A percentile compares a stretch with the other conserved stretches of the same genome.
Evolutionary conservation across 1,139 yeast genomes (phyloP).

Genomic region (Suhomyces panamericanus): DNA sequence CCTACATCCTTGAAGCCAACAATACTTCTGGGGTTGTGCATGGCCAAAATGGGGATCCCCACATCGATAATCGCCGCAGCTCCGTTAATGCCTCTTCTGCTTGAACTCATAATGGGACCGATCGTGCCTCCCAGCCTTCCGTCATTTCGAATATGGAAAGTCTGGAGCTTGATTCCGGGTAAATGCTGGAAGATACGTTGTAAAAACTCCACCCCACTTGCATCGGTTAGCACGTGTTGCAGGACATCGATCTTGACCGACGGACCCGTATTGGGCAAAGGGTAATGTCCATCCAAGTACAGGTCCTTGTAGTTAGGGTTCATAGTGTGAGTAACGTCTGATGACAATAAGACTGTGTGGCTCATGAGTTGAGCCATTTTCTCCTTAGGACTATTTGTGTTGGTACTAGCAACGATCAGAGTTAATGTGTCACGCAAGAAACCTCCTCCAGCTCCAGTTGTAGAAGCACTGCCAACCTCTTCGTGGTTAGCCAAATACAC

Average conservation of each 20-base stretch:
- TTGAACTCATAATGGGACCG: conserved; percentile 42
- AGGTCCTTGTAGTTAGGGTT: conserved; percentile 44
- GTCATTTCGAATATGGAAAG: conserved; percentile 47
- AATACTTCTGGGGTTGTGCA: conserved; percentile 48
- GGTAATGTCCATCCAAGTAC: conserved; percentile 41
- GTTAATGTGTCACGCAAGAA: conserved; percentile 21
- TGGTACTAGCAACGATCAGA: conserved; percentile 12
- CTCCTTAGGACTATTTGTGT: conserved; percentile 5
- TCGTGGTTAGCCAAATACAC: conserved; percentile 47
- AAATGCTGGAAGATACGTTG: conserved; percentile 24
- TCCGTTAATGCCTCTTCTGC: conserved; percentile 32
- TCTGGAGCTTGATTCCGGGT: conserved; percentile 34
- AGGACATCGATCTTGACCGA: conserved; percentile 43
- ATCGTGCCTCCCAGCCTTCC: conserved; percentile 48
- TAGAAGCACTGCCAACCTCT: conserved; percentile 45
- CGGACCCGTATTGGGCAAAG: conserved; percentile 45
- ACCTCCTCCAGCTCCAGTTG: conserved; percentile 45
- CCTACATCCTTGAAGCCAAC: conserved; percentile 47
- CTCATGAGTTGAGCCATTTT: conserved; percentile 14
- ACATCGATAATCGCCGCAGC: conserved; percentile 45
- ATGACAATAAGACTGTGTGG: conserved; percentile 37
- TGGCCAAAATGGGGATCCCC: conserved; percentile 47
- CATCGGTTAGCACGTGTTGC: conserved; percentile 47
- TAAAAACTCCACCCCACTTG: conserved; percentile 28
- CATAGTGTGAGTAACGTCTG: conserved; percentile 49